A percentile compares a stretch with the other conserved stretches of the same genome.
Conservation (phyloP, 257 asterid species). For the Leonotis leonurus region DNA sequence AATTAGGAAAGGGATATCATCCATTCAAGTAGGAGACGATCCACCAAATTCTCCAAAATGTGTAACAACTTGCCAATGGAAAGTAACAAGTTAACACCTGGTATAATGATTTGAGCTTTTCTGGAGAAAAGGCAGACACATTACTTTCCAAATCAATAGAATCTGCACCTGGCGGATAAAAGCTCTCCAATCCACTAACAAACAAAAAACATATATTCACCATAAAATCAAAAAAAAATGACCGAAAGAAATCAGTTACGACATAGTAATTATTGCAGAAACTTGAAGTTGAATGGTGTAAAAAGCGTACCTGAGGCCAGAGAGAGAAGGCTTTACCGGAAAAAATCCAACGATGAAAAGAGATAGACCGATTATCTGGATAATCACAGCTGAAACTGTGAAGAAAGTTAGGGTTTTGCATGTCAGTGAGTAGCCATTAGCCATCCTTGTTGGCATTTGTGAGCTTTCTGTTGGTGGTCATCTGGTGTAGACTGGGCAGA, state of each 20-base stretch:
- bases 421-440: slow-evolving; percentile 29
- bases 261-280: not conserved
- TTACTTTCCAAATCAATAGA: slow-evolving; percentile 29
- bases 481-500: no score
- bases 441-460: slow-evolving; percentile 3
- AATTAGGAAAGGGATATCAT: not conserved
- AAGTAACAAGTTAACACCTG: slow-evolving; percentile 34
- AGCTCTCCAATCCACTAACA: slow-evolving; percentile 73
- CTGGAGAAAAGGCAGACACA: slow-evolving; percentile 38
- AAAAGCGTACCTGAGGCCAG: slow-evolving; percentile 56
- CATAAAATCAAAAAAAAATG: not conserved
- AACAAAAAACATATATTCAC: not conserved
- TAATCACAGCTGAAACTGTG: slow-evolving; percentile 42
- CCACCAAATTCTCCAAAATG: not conserved
- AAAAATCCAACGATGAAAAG: slow-evolving; percentile 71
- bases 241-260: not conserved
- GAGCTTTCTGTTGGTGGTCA: not conserved
- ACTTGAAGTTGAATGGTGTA: not conserved
- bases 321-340: slow-evolving; percentile 73
- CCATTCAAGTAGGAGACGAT: not conserved
- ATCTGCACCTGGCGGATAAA: slow-evolving; percentile 49
- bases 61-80: not conserved
- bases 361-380: slow-evolving; percentile 63
- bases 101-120: slow-evolving; percentile 51
- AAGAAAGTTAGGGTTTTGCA: slow-evolving; percentile 47